Evolutionary conservation across 2,329 filamentous ascomycete genomes (phyloP), one percentile per base, ranked within the genome.

Genomic region (Tolypocladium cylindrosporum): DNA sequence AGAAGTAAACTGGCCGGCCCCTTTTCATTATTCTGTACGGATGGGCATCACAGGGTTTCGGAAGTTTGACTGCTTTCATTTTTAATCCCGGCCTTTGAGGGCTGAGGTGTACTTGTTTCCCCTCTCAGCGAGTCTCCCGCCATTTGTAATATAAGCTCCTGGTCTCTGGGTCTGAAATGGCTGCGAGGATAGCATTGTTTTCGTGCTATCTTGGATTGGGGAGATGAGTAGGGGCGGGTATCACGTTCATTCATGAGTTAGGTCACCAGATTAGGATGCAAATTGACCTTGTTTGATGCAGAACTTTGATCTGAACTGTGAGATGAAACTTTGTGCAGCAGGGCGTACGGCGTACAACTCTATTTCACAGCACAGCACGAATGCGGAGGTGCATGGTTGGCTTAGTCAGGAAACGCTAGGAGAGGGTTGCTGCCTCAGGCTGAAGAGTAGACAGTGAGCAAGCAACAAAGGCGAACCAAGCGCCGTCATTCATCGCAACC

Each of bases 1-100:
- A 67, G 61, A 75, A 77, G 67, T 77, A 68, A 67, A 61, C 52
- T 52, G n/a, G 14, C 40, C 39, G 16, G 37, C 16, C 27, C 31
- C 24, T 37, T 21, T 39, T 37, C 54, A 34, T 45, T 56, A 16
- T 45, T 13, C 43, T 56, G 48, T 36, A 51, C n/a, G 11, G n/a
- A 14, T 24, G 31, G 27, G 48, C 19, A 14, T 13, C 14, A 40
- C 14, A 40, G 40, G 40, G 8, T 48, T 36, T 40, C 19, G 54
- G 24, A 39, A 45, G 45, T 36, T 53, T 55, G 34, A 55, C 52
- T 57, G 50, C 56, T 21, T 36, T 13, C 11, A 4, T 62, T 58
- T 61, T 61, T 56, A 41, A 56, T 61, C 60, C 56, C 37, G n/a
- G 42, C 41, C 34, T 54, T 54, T 13, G 55, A 41, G 1, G 24